These are phyloP conservation scores for Russula sp. DNA, from an alignment of 768 basidiomycete genomes.

Conservation along the genomic window DNA sequence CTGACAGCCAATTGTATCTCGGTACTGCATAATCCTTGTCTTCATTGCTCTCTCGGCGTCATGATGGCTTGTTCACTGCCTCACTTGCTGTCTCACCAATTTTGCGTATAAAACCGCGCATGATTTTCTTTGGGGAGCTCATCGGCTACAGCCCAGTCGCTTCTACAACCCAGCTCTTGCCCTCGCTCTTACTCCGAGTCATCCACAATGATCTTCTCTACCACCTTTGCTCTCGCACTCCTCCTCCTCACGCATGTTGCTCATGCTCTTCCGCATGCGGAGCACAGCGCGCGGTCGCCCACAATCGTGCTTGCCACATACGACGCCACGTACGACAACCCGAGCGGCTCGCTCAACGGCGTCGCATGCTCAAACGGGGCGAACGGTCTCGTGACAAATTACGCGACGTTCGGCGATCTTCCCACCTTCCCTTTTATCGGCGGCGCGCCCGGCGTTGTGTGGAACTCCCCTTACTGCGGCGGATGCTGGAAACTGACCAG, in stretches of 20 bases:
- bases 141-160: background rate
- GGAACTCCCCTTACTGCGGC: slow-evolving; percentile 53
- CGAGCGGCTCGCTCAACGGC: slow-evolving; percentile 39
- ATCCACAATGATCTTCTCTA: slow-evolving; percentile 4
- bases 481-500: slow-evolving; percentile 60
- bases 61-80: too few relatives aligned
- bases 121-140: background rate
- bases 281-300: too few relatives aligned
- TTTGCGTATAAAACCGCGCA: slow-evolving; percentile 2
- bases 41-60: too few relatives aligned
- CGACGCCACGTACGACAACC: slow-evolving; percentile 52
- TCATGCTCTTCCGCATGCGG: background rate
- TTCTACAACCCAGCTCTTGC: background rate
- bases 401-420: slow-evolving; percentile 49
- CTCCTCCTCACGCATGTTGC: background rate
- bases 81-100: background rate
- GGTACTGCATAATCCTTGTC: too few relatives aligned
- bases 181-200: too few relatives aligned
- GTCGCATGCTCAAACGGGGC: slow-evolving; percentile 53
- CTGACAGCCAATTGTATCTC: too few relatives aligned
- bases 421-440: slow-evolving; percentile 62
- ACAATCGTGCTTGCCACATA: slow-evolving; percentile 32
- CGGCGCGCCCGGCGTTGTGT: slow-evolving; percentile 50
- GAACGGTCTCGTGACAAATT: slow-evolving; percentile 49
- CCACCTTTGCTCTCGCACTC: background rate